phyloP scores from a whole-genome alignment of 495 filamentous ascomycete genomes.

The Trichoderma gamsii region DNA sequence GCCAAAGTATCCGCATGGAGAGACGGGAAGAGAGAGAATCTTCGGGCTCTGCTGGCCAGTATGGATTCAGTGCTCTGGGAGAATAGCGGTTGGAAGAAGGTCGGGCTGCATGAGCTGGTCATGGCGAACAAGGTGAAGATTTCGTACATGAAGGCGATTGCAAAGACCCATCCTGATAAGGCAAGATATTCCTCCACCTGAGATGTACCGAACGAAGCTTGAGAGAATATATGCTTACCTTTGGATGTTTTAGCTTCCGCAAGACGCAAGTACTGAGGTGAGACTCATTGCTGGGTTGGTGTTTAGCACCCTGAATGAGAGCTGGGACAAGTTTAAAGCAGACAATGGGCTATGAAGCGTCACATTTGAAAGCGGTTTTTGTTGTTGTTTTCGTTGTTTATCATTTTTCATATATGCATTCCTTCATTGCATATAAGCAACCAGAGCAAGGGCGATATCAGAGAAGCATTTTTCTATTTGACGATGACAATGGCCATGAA shows the following conservation, averaged over 20 bases:
- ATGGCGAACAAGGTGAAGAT: constrained; percentile 91
- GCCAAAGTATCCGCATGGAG: constrained; percentile 71
- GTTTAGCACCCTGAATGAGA: constrained; percentile 90
- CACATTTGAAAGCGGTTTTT: neutral
- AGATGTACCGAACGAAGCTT: neutral
- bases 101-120: constrained; percentile 85
- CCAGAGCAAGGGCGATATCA: neutral
- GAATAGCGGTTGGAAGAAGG: constrained; percentile 91
- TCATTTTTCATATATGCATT: neutral
- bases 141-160: constrained; percentile 97
- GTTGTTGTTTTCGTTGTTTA: neutral
- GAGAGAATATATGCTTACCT: constrained; percentile 14
- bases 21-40: constrained; percentile 83
- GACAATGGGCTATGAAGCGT: constrained; percentile 68
- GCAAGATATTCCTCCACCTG: constrained; percentile 47
- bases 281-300: constrained; percentile 86
- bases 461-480: neutral
- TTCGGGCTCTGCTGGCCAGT: constrained; percentile 81
- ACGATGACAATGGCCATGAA: neutral
- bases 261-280: constrained; percentile 86
- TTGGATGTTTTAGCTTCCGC: constrained; percentile 58
- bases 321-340: constrained; percentile 94
- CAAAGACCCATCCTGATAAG: constrained; percentile 97
- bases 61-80: constrained; percentile 88
- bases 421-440: neutral